Conservation (phyloP, 495 filamentous ascomycete genomes). For the Thermothielavioides terrestris region DNA sequence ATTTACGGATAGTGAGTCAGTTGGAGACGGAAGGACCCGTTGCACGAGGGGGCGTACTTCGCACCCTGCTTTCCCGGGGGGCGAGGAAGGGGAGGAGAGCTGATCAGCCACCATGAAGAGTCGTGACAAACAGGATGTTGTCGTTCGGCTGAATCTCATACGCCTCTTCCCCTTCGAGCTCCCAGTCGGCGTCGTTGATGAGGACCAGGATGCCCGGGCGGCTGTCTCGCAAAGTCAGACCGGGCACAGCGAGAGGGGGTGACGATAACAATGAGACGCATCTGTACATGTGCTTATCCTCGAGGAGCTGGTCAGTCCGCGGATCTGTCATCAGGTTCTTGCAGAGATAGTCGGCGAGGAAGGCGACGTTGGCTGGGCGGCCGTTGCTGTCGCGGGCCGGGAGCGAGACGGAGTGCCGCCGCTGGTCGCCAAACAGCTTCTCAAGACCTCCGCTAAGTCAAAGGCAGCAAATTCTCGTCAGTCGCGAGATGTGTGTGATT, state of each 20-base stretch:
- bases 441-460: conserved; percentile 80
- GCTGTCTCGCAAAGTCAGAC: conserved; percentile 39
- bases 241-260: background rate
- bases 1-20: too few species aligned
- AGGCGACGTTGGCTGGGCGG: conserved; percentile 58
- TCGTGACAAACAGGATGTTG: conserved; percentile 93
- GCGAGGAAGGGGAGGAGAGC: too few species aligned
- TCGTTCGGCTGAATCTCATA: conserved; percentile 77
- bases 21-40: too few species aligned
- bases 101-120: conserved; percentile 80
- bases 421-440: conserved; percentile 78
- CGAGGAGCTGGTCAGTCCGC: conserved; percentile 82
- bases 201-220: conserved; percentile 95
- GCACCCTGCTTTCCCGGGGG: too few species aligned
- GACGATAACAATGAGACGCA: conserved; percentile 1
- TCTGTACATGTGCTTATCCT: conserved; percentile 73
- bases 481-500: background rate
- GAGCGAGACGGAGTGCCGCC: conserved; percentile 58
- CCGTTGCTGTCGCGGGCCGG: conserved; percentile 53
- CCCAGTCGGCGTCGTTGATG: conserved; percentile 98
- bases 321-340: conserved; percentile 74
- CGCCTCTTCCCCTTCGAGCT: conserved; percentile 86
- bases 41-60: too few species aligned
- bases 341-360: conserved; percentile 72
- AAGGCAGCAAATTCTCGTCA: conserved; percentile 7